Conservation (phyloP, 1,139 yeast genomes). For the Hyphopichia fennica region DNA sequence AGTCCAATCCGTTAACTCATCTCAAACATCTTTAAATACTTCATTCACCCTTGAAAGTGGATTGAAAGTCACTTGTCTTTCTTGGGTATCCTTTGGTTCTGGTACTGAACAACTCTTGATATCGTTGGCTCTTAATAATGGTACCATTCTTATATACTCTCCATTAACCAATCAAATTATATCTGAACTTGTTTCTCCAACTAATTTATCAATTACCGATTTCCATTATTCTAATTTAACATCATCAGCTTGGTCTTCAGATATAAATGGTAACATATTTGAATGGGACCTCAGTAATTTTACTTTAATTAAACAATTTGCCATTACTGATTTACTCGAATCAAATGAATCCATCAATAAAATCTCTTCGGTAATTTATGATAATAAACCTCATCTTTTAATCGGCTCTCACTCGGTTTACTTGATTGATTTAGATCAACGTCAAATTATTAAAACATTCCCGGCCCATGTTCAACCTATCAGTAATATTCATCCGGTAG, state of each 20-base stretch:
- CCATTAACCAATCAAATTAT: constrained; percentile 63
- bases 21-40: constrained; percentile 38
- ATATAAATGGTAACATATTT: constrained; percentile 57
- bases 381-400: constrained; percentile 48
- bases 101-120: constrained; percentile 44
- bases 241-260: constrained; percentile 61
- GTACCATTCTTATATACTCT: constrained; percentile 64
- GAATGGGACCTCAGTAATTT: constrained; percentile 62
- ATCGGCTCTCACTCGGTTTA: constrained; percentile 65
- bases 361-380: constrained; percentile 33
- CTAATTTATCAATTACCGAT: constrained; percentile 53
- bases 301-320: constrained; percentile 40
- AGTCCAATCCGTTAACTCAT: constrained; percentile 52
- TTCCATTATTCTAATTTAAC: constrained; percentile 46
- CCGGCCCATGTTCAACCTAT: constrained; percentile 79
- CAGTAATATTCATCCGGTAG: constrained; percentile 41
- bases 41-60: constrained; percentile 57
- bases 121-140: constrained; percentile 67
- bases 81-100: constrained; percentile 49
- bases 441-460: constrained; percentile 45
- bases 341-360: constrained; percentile 34
- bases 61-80: constrained; percentile 48
- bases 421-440: constrained; percentile 43
- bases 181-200: constrained; percentile 50
- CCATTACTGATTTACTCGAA: constrained; percentile 33